Base-by-base conservation (phyloP, 2,329 filamentous ascomycete species). In the Penicillium rolfsii region DNA sequence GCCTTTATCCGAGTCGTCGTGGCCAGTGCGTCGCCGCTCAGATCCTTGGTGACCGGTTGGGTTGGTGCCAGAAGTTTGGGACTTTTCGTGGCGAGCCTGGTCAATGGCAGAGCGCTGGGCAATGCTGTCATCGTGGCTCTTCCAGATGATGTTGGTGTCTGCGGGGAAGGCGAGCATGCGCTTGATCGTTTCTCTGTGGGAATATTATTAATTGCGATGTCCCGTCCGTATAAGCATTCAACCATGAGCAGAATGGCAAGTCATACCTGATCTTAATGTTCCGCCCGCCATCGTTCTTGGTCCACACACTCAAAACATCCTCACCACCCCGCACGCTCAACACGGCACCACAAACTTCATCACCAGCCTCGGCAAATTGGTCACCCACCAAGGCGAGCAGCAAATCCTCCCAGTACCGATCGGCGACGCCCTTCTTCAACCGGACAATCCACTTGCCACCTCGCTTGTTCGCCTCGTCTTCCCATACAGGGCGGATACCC, bases 221-320 rank as follows among this genome's bases (percentile, higher is more conserved):
- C 14, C 45, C 3, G 45, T 2, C 1, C 11, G 46, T 16, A 16
- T 7, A 8, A 4, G 3, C n/a, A 14, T 24, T 8, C 49, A 52
- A 24, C 3, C 11, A 5, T 28, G 14, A 6, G 36, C 19, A 49
- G 56, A 40, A 26, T 19, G 11, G 43, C 78, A 33, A 11, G 9
- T 33, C 87, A 70, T 85, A 96, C 90, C 94, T 89, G 73, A 99
- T 97, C 83, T 96, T 97, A 70, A 98, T 90, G 77, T 97, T 96
- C 71, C 92, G 89, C 64, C 93, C 92, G 48, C 93, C 94, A 73
- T 96, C 91, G 71, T 91, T 95, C 77, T 93, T 91, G 58, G 93
- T 96, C 95, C 95, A 99, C 74, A 99, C 93, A 80, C 93, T 97
- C 77, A 99, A 85, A 64, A 98, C 96, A 74, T 99, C 95, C 80